Base-by-base conservation (phyloP, 768 basidiomycete genomes). In the Boletus reticulatus region DNA sequence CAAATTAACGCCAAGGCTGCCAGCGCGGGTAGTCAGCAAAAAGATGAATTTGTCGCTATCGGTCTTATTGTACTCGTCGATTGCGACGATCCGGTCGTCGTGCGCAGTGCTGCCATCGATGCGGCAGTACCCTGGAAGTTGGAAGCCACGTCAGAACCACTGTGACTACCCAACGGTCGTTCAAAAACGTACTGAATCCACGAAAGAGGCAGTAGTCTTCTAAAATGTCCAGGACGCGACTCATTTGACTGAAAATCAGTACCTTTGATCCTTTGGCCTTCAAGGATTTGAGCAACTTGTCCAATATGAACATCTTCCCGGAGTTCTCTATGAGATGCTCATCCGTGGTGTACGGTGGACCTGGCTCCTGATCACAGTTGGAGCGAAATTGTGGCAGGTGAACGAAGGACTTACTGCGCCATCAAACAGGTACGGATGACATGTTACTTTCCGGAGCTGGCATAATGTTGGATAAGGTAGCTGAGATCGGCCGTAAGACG, bases 191-290 rank as follows among this genome's bases (percentile, higher is more conserved):
- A 97, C 96, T 87, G 73, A 89, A 95, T 53, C 75, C 75, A 44
- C 95, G 78, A 78, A 98, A 99, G 57, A 96, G 76, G 72, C 94
- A 98, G 72, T 95, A 98, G 67, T 98, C 96, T 69, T 98, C 96
- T 43, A 99, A 72, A 55, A 99, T 98, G 71, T 99, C 97, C 14
- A 80, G 80, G 55, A 98, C 91, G n/a, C 97, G 88, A 73, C 92
- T 95, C 97, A 99, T 98, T 72, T 98, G 97, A 64, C 93, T 96
- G 78, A 99, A 99, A 57, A 99, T 97, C 61, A 98, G 83, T 4
- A 94, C 91, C 9, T 96, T 84, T 4, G 93, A 96, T n/a, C 94
- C 95, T 69, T 94, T 94, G 22, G 75, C 85, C 66, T 92, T 93
- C 92, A 98, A 89, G 34, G 81, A 84, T 53, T 78, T 77, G 19